Base-by-base conservation (phyloP, 306 rosid genomes). In the Gleditsia sinensis region DNA sequence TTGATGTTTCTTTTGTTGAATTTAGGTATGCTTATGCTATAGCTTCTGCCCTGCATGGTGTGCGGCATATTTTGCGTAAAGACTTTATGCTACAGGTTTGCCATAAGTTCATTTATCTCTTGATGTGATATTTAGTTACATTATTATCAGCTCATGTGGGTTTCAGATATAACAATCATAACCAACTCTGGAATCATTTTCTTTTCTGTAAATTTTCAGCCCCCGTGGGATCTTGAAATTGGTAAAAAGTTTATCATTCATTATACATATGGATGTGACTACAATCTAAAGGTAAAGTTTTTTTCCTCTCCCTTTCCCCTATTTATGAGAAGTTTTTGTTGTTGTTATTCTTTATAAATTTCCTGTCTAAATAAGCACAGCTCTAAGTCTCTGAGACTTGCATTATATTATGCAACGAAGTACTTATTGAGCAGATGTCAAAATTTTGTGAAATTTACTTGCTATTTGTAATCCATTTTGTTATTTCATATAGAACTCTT, bases 21-120 rank as follows among this genome's bases (percentile, higher is more conserved):
- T 75, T 72, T 76, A 94, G 98, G 97, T 94, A 94, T 83, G 97
- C 89, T 43, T 94, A 94, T 94, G 98, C 97, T 63, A 63, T 95
- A 67, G 96, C 99, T 57, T 92, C 98, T 74, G 99, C 98, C 73
- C 82, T 95, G 85, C 99, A 95, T 24, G 98, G 86, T 11, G 96
- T 90, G 76, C 85, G 80, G 66, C 98, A 95, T 75, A 90, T 95
- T 87, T 88, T 95, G 74, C 93, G 92, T 59, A 88, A 88, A 82
- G 98, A 95, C 80, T 92, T 95, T 74, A 95, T 95, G 99, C 86
- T 95, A 71, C 99, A 94, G 96, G 99, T 91, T 75, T 33, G 80
- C 25, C 58, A 63, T 56, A 58, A 65, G 59, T 28, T 46, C 24
- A 13, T 33, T 20, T 76, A 63, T 70, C 70, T 65, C 36, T 67